Base-by-base conservation (phyloP, 2,329 filamentous ascomycete species). In the Fusarium nelsonii region DNA sequence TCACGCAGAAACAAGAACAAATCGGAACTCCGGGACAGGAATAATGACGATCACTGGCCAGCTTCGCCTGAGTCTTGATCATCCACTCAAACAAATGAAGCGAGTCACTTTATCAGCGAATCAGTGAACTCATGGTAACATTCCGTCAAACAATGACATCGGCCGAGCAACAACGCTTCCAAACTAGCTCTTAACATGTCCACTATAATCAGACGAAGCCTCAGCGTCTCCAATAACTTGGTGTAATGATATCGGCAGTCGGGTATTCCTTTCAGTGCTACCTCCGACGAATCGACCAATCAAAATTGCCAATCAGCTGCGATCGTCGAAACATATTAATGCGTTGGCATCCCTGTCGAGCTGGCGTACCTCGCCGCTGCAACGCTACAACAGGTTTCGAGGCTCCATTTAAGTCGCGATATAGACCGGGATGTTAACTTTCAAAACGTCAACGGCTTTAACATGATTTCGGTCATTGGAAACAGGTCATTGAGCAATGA, bases 311-410 rank as follows among this genome's bases (percentile, higher is more conserved):
- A 61, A 45, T 50, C 49, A 10, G 23, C 16, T 41, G 40, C 26
- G 63, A 69, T 69, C 50, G 39, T 39, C 60, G 12, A 20, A 39
- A 51, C 54, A 23, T 30, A 18, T 64, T 55, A 66, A 69, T 68
- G 67, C 66, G 30, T 34, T 41, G 48, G 26, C 43, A 70, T 48
- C 62, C 43, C 58, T 69, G 67, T 53, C 36, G 23, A 67, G 67
- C 66, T 70, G 66, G 52, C 55, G 53, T 61, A 52, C 36, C 62
- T 67, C 43, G 32, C 49, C 62, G 50, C 14, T 69, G 67, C 48
- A 59, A 69, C 67, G 66, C 63, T 68, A 54, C 63, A 69, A 40
- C 67, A 54, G 67, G 67, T 68, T 69, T 69, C 30, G 23, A 50
- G 48, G 48, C 48, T 50, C 48, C 48, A 50, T 50, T 50, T 50